Base-by-base conservation (phyloP, 768 basidiomycete species). In the Cystobasidium onofrii region DNA sequence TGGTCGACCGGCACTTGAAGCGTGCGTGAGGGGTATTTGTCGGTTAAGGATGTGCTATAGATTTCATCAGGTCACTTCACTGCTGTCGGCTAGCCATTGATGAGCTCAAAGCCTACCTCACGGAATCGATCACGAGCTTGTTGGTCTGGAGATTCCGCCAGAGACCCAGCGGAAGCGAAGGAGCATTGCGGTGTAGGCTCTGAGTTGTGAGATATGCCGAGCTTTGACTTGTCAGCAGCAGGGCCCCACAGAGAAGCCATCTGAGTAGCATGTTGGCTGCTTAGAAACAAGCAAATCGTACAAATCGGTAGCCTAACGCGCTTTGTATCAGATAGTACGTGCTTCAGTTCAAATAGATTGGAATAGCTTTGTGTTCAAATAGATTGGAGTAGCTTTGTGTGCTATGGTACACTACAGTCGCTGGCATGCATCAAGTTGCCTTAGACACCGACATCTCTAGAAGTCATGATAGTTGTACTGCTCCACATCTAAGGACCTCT, bases 1-100 rank as follows among this genome's bases (percentile, higher is more conserved):
- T 74, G 73, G 41, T 65, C 63, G 15, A 74, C 33, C 1, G 69
- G 69, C 18, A 71, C 54, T 15, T 55, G 33, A 36, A 71, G 52
- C 7, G 52, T 71, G 41, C 61, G 55, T n/a, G 69, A 7, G 33
- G 69, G 54, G 34, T 57, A 71, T 25, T 71, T 71, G 20, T 55
- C 57, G 6, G 29, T 27, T 20, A 60, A 34, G 4, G 6, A 20
- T 6, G 31, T 27, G 9, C 69, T 50, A 46, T 18, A 54, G n/a
- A 3, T 29, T 23, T 23, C 65, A 4, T 17, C 18, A n/a, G n/a
- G 41, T 41, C 23, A 54, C 13, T 33, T 2, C 7, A 9, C 44
- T 50, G 46, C 41, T 36, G 29, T n/a, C 25, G 18, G 25, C 6
- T 57, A 57, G 31, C 25, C 18, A 4, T 36, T 27, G 2, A 20